A percentile compares a stretch with the other conserved stretches of the same genome.
Evolutionary conservation across 257 asterid species (phyloP).

Genomic region (Craterostigma plantagineum): DNA sequence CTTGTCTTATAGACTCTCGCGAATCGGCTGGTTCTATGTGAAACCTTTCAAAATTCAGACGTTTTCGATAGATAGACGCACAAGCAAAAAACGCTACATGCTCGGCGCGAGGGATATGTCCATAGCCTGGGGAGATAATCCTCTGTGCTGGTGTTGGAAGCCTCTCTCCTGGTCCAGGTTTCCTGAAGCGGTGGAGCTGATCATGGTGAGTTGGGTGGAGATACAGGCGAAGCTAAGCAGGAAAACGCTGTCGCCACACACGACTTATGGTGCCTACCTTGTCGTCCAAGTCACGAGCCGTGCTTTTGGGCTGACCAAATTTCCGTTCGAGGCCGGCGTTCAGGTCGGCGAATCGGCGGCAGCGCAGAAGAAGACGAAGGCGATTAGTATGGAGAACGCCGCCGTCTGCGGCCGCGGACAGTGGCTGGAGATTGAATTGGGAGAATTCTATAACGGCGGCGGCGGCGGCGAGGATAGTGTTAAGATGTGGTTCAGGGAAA

Average conservation of each 20-base stretch:
- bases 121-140: constrained; percentile 33
- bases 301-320: constrained; percentile 34
- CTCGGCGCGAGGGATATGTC: constrained; percentile 52
- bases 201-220: constrained; percentile 31
- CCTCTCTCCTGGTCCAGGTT: constrained; percentile 21
- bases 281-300: constrained; percentile 31
- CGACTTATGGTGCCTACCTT: constrained; percentile 44
- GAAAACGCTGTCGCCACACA: constrained; percentile 27
- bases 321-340: constrained; percentile 28
- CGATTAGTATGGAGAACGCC: neutral
- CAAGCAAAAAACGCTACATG: constrained; percentile 41
- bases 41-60: no score
- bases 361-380: constrained; percentile 9
- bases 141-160: constrained; percentile 66
- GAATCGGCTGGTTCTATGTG: no score
- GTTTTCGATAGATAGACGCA: constrained; percentile 30
- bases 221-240: constrained; percentile 29
- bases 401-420: constrained; percentile 22
- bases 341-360: constrained; percentile 15
- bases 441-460: constrained; percentile 29
- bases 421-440: constrained; percentile 54
- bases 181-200: constrained; percentile 16
- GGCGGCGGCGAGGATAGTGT: constrained; percentile 35
- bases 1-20: no score
- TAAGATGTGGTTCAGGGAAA: constrained; percentile 33